Evolutionary conservation across 2,329 filamentous ascomycete species (phyloP), one percentile per base, ranked within the genome.

Genomic region (Emmonsiellopsis sp.): DNA sequence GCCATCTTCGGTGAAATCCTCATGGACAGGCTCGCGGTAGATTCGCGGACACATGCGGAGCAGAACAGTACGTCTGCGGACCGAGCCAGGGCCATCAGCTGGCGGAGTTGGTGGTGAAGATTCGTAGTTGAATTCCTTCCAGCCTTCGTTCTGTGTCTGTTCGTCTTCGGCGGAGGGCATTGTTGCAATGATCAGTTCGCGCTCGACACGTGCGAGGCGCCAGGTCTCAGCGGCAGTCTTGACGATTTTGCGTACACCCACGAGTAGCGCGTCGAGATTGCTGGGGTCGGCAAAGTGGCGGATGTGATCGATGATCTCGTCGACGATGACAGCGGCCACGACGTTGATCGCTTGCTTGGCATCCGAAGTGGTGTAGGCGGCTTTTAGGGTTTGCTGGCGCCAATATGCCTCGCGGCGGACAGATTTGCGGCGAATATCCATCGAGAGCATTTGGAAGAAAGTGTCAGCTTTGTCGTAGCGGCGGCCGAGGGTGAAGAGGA

Each of bases 151-250:
- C 2, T 61, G 57, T 11, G 64, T 60, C n/a, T 57, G 61, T 40
- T 68, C 65, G 1, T 69, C 63, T 30, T 70, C 65, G 0, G 68
- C 66, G 0, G 67, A 66, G 2, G 76, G 76, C 67, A 81, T 76
- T 1, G 67, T 71, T 3, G 79, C 79, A 9, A 73, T 68, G 48
- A 82, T 77, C 58, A 79, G 72, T 60, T 80, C 78, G 15, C 78
- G 72, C 62, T 81, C 79, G 34, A 82, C 73, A 8, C 79, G 74
- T 5, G 78, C 79, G 60, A 79, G 77, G 16, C 79, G 70, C 79
- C 79, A 82, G 7, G 78, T 80, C 63, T 81, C 77, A 1, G 79
- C 78, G 2, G 79, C 79, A 16, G 79, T 69, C 60, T 81, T 82
- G 48, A 81, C 78, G 44, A 81, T 79, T 54, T 75, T 72, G 40